phyloP scores from a whole-genome alignment of 2,329 filamentous ascomycete genomes.

The Knufia petricola region DNA sequence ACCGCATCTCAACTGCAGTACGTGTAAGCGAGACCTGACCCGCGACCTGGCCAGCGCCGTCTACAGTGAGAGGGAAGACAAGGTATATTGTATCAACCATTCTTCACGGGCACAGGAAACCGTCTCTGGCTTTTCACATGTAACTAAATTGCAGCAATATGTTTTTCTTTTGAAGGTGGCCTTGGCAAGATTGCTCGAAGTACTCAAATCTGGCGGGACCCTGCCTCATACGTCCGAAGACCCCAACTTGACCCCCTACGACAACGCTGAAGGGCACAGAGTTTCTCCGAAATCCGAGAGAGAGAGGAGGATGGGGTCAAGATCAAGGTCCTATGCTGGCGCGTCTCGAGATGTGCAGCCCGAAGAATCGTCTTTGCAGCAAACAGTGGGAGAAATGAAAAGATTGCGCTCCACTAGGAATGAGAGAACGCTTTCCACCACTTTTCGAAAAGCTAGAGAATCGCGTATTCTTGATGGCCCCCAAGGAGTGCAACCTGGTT shows the following conservation, averaged over 20 bases:
- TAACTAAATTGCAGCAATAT: conserved; percentile 87
- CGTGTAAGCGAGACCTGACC: conserved; percentile 65
- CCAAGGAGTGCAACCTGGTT: conserved; percentile 63
- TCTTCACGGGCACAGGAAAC: conserved; percentile 45
- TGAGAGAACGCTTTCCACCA: conserved; percentile 88
- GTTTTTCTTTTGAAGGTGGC: conserved; percentile 87
- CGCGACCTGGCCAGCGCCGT: conserved; percentile 58
- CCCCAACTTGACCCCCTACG: conserved; percentile 56
- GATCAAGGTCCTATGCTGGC: conserved; percentile 65
- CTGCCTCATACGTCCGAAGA: conserved; percentile 70
- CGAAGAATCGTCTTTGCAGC: conserved; percentile 75
- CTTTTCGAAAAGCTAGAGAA: conserved; percentile 78
- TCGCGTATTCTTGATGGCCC: conserved; percentile 89
- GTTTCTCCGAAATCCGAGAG: conserved; percentile 40
- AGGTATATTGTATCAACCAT: conserved; percentile 56
- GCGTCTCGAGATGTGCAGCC: conserved; percentile 50
- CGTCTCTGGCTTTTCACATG: conserved; percentile 56
- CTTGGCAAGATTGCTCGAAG: conserved; percentile 77
- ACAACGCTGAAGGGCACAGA: conserved; percentile 55
- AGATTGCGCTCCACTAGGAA: conserved; percentile 84
- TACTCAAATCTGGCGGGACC: conserved; percentile 72
- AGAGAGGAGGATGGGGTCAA: conserved; percentile 52
- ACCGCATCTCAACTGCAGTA: conserved; percentile 58
- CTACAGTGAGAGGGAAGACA: conserved; percentile 58
- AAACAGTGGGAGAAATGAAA: conserved; percentile 89